Evolutionary conservation across 169 alveolate species (phyloP).

Genomic region (Miamiensis avidus): DNA sequence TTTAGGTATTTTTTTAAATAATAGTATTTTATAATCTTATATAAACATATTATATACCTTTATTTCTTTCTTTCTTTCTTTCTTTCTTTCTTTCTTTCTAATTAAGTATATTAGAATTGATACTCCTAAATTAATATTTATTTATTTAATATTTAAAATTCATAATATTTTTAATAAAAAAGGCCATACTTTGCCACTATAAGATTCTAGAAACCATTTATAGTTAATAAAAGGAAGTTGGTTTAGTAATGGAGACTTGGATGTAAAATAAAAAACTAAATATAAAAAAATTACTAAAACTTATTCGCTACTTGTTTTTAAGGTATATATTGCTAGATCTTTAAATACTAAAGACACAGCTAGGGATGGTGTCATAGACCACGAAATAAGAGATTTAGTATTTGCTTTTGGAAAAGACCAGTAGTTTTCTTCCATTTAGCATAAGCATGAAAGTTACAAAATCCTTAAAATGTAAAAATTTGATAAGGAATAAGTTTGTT

Average conservation of each 20-base stretch:
- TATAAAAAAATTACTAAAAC: background rate
- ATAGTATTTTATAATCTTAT: too few species aligned
- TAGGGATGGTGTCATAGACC: background rate
- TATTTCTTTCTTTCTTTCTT: too few species aligned
- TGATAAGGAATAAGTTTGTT: background rate
- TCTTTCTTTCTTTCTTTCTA: background rate
- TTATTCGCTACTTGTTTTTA: background rate
- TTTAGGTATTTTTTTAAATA: too few species aligned
- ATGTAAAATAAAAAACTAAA: too few species aligned
- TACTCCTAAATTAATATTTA: too few species aligned
- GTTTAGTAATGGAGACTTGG: background rate
- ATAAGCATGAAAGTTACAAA: background rate
- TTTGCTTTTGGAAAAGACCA: background rate
- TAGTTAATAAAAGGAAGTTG: background rate
- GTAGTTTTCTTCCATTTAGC: background rate
- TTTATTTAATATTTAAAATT: too few species aligned
- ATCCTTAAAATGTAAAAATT: too few species aligned
- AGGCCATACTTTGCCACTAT: background rate
- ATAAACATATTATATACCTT: too few species aligned
- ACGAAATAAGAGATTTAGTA: background rate
- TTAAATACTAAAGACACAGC: background rate
- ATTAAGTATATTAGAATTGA: too few species aligned
- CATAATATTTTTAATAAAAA: too few species aligned
- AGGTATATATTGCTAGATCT: background rate
- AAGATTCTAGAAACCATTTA: background rate